Base-by-base conservation (phyloP, 345 rosid species). In the Populus alba region DNA sequence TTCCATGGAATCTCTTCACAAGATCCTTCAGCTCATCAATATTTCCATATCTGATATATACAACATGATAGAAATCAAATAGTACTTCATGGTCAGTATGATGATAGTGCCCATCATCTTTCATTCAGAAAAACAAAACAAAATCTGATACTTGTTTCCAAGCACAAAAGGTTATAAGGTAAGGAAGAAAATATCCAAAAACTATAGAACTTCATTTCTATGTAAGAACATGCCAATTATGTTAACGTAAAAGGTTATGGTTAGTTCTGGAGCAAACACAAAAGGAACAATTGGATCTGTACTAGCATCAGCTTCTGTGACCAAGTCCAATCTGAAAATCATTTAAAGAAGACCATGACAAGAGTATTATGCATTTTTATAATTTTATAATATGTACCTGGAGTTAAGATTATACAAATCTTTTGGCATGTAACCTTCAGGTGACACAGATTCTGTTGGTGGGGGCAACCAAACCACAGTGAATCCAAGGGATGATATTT, bases 371-470 rank as follows among this genome's bases (percentile, higher is more conserved):
- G 39, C 70, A 69, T 72, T 20, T 66, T 11, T 25, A 43, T 20
- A 72, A 70, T 35, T 73, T 72, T 35, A 37, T 77, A 77, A 43
- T 18, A 75, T 17, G 69, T 85, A 93, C 99, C 98, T 93, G 82
- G 97, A 95, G 86, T 91, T 91, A 86, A 95, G 85, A 83, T 93
- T 92, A 73, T 91, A 95, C 77, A 93, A 86, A 80, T 95, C 99
- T 84, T 73, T 92, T 31, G 99, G 99, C 99, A 95, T 93, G 88
- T 95, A 95, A 29, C 99, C 99, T 93, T 95, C 98, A 82, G 96
- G 97, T 78, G 99, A 93, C 83, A 93, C 97, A 27, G 99, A 95
- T 79, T 95, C 98, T 53, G 99, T 93, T 9, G 99, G 97, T 37
- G 99, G 98, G 68, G 99, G 99, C 79, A 93, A 82, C 99, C 99